These are phyloP conservation scores for Tulasnella sp. DNA, from an alignment of 768 basidiomycete species.

Conservation along the genomic window DNA sequence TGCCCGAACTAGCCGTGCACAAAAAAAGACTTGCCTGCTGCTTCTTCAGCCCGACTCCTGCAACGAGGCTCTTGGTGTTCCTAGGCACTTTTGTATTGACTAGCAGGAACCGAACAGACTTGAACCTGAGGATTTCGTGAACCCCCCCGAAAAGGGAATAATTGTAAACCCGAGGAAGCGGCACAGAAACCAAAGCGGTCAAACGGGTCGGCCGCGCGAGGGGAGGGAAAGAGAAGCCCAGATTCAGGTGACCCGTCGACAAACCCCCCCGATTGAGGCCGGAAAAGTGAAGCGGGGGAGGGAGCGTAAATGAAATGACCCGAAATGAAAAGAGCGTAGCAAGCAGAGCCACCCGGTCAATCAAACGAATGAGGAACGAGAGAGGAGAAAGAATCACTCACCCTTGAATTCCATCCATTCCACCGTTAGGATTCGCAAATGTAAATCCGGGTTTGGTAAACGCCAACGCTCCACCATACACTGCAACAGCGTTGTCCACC, in stretches of 20 bases:
- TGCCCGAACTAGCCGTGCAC: not conserved
- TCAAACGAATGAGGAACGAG: not conserved
- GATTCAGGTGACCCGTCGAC: not conserved
- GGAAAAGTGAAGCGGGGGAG: not conserved
- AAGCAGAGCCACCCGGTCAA: slow-evolving; percentile 16
- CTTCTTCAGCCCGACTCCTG: slow-evolving; percentile 79
- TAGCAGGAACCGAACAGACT: slow-evolving; percentile 84
- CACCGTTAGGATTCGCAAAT: slow-evolving; percentile 50
- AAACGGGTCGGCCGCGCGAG: slow-evolving; percentile 1
- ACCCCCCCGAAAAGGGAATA: not conserved
- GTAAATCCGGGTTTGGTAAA: slow-evolving; percentile 72
- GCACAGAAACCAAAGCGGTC: not conserved
- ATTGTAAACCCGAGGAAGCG: not conserved
- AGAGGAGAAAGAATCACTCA: slow-evolving; percentile 48
- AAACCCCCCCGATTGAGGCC: not conserved
- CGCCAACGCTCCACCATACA: slow-evolving; percentile 88
- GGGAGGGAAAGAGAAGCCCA: not conserved
- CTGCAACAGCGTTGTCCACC: slow-evolving; percentile 93
- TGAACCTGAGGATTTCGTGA: slow-evolving; percentile 65
- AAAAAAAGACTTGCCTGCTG: slow-evolving; percentile 51
- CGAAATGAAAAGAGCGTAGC: slow-evolving; percentile 26
- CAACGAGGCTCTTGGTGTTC: slow-evolving; percentile 93
- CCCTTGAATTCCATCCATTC: slow-evolving; percentile 84
- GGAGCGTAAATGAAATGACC: not conserved
- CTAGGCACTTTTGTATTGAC: slow-evolving; percentile 92